Evolutionary conservation across 2,329 filamentous ascomycete genomes (phyloP).

Genomic region (Colletotrichum musae): DNA sequence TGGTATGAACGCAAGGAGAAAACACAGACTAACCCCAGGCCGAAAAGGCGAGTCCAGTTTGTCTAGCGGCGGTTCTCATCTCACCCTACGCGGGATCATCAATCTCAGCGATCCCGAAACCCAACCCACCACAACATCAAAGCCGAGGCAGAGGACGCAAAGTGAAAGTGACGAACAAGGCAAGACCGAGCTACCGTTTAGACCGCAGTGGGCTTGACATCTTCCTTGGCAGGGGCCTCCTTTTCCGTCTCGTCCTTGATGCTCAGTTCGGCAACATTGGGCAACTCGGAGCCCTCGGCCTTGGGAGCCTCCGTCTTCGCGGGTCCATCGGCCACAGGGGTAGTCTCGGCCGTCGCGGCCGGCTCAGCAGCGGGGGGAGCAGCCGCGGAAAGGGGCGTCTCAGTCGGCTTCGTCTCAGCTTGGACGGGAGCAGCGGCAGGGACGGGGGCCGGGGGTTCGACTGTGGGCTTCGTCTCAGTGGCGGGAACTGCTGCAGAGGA

Average conservation of each 20-base stretch:
- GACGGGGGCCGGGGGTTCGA: background rate
- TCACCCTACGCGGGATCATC: slow-evolving; percentile 5
- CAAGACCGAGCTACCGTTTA: background rate
- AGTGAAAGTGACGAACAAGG: slow-evolving; percentile 1
- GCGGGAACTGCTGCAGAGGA: slow-evolving; percentile 36
- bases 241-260: slow-evolving; percentile 33
- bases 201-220: slow-evolving; percentile 20
- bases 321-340: slow-evolving; percentile 13
- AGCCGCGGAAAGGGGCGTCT: slow-evolving; percentile 34
- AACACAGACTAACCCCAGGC: slow-evolving; percentile 4
- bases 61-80: slow-evolving; percentile 17
- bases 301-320: slow-evolving; percentile 41
- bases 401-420: slow-evolving; percentile 41
- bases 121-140: slow-evolving; percentile 12
- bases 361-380: slow-evolving; percentile 14
- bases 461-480: slow-evolving; percentile 28
- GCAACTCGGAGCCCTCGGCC: slow-evolving; percentile 25
- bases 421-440: slow-evolving; percentile 40
- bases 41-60: slow-evolving; percentile 16
- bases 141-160: slow-evolving; percentile 12
- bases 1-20: slow-evolving; percentile 38
- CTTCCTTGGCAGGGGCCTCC: slow-evolving; percentile 26
- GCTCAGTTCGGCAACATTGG: slow-evolving; percentile 29
- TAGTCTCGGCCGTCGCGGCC: slow-evolving; percentile 14
- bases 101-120: slow-evolving; percentile 5